These are phyloP conservation scores for Cercospora zeina DNA, from an alignment of 2,329 filamentous ascomycete species.

Conservation along the genomic window DNA sequence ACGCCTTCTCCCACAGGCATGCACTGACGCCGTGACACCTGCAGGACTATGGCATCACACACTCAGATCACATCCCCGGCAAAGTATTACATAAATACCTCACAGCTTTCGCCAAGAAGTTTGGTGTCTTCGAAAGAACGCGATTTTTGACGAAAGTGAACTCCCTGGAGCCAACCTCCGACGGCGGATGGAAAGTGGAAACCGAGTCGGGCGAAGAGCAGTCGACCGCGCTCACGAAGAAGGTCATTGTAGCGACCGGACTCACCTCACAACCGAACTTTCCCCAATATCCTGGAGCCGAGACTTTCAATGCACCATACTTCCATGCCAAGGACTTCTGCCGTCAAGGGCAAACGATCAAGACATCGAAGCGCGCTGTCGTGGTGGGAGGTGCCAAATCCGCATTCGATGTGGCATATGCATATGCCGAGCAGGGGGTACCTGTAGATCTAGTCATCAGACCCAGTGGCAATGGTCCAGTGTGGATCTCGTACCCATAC, in stretches of 20 bases:
- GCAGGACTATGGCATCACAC: conserved; percentile 47
- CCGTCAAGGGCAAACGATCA: conserved; percentile 41
- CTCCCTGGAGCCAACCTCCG: conserved; percentile 45
- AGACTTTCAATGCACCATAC: conserved; percentile 55
- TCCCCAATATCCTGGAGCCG: conserved; percentile 53
- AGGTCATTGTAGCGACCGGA: conserved; percentile 63
- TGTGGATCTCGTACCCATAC: conserved; percentile 60
- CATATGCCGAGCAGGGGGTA: conserved; percentile 54
- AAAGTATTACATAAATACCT: conserved; percentile 29
- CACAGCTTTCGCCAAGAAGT: conserved; percentile 54
- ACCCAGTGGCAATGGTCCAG: conserved; percentile 59
- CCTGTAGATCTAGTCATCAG: conserved; percentile 61
- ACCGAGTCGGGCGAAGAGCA: conserved; percentile 28
- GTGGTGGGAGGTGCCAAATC: conserved; percentile 65
- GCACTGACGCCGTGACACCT: background rate
- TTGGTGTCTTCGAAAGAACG: conserved; percentile 52
- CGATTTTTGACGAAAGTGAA: conserved; percentile 55
- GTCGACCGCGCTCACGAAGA: conserved; percentile 51
- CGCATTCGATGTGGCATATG: conserved; percentile 63
- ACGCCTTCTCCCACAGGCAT: background rate
- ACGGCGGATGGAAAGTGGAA: conserved; percentile 31
- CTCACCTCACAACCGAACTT: conserved; percentile 60
- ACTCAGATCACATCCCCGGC: conserved; percentile 53
- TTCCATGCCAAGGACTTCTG: conserved; percentile 60
- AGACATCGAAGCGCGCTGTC: conserved; percentile 47